A percentile compares a stretch with the other conserved stretches of the same genome.
phyloP scores from a whole-genome alignment of 176 grass and related monocot genomes.

The Rhynchospora tenuis region DNA sequence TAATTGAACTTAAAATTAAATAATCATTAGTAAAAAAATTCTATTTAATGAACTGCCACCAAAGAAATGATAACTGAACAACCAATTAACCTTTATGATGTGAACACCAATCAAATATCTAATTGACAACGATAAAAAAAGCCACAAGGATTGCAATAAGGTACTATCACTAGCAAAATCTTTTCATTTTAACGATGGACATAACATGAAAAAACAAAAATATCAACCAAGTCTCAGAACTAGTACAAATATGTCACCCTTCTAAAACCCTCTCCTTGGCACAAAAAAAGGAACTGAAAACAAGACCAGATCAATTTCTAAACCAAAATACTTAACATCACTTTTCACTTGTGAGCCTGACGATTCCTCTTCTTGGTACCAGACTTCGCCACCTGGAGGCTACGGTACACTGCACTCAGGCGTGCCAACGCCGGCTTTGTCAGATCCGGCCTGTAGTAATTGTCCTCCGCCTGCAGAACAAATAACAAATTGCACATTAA shows the following conservation, averaged over 20 bases:
- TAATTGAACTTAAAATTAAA: too few relatives aligned
- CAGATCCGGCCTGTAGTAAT: slow-evolving; percentile 83
- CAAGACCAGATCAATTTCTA: background rate
- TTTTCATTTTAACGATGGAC: background rate
- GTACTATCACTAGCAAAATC: background rate
- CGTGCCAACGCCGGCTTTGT: slow-evolving; percentile 64
- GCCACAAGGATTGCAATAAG: background rate
- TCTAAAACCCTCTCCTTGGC: background rate
- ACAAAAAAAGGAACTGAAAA: slow-evolving; percentile 8
- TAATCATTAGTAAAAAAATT: too few relatives aligned
- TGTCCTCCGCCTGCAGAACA: slow-evolving; percentile 40
- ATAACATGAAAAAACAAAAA: background rate
- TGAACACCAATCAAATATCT: background rate
- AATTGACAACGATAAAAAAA: background rate
- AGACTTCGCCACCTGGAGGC: slow-evolving; percentile 78
- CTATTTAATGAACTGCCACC: too few relatives aligned
- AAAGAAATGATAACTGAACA: too few relatives aligned
- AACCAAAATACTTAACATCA: background rate
- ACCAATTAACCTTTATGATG: background rate
- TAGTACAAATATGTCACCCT: slow-evolving; percentile 4
- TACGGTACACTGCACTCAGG: slow-evolving; percentile 56
- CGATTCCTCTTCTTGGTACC: slow-evolving; percentile 84
- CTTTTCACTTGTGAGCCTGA: slow-evolving; percentile 35
- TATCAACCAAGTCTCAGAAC: background rate
- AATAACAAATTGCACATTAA: background rate